These are phyloP conservation scores for Emmonsiellopsis sp. DNA, from an alignment of 2,329 filamentous ascomycete species.

Conservation along the genomic window DNA sequence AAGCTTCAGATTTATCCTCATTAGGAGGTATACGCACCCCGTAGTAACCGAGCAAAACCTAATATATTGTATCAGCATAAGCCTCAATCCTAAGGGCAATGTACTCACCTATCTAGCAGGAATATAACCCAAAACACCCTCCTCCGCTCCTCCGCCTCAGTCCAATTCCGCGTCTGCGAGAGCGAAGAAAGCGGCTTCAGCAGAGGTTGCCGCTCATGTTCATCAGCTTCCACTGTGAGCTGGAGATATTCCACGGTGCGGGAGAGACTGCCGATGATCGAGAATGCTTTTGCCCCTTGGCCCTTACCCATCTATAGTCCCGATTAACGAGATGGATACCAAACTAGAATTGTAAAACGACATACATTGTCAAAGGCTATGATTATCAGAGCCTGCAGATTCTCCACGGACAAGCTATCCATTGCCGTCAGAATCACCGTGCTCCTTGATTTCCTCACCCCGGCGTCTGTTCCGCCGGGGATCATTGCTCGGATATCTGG, in stretches of 20 bases:
- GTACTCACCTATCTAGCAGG: slow-evolving; percentile 28
- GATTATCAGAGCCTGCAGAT: slow-evolving; percentile 30
- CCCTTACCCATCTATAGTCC: slow-evolving; percentile 23
- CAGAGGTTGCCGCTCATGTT: slow-evolving; percentile 16
- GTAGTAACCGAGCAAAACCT: slow-evolving; percentile 26
- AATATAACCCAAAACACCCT: slow-evolving; percentile 37
- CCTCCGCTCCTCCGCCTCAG: slow-evolving; percentile 30
- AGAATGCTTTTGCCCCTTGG: slow-evolving; percentile 24
- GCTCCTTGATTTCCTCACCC: slow-evolving; percentile 12
- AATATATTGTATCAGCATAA: not conserved
- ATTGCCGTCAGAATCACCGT: slow-evolving; percentile 24
- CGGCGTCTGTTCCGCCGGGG: slow-evolving; percentile 2
- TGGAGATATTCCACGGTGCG: slow-evolving; percentile 31
- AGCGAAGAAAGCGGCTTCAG: slow-evolving; percentile 22
- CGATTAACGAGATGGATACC: not conserved
- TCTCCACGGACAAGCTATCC: slow-evolving; percentile 27
- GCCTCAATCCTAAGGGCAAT: not conserved
- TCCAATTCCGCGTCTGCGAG: slow-evolving; percentile 23
- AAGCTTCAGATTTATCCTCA: not conserved
- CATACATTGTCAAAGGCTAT: slow-evolving; percentile 30
- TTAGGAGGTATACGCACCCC: slow-evolving; percentile 11
- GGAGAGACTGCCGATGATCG: slow-evolving; percentile 29
- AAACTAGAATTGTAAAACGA: not conserved
- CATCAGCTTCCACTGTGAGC: slow-evolving; percentile 26
- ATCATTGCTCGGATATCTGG: not conserved